These are phyloP conservation scores for Arthrobotrys sphaeroides DNA, from an alignment of 2,329 filamentous ascomycete genomes.

Conservation along the genomic window DNA sequence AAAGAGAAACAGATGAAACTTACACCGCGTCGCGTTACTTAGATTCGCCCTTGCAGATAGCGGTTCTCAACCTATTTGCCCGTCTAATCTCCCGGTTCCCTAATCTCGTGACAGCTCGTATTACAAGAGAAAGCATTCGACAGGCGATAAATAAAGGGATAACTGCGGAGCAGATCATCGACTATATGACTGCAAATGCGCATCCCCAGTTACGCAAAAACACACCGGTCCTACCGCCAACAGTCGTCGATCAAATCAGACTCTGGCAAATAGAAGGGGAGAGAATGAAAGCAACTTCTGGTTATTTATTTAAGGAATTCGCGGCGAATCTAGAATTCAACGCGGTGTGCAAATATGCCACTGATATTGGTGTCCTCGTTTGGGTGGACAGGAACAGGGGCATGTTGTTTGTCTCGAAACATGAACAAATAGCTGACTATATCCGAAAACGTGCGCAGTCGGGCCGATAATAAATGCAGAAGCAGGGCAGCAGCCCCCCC, in stretches of 20 bases:
- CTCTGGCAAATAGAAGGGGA: slow-evolving; percentile 98
- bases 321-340: slow-evolving; percentile 75
- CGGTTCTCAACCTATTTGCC: slow-evolving; percentile 88
- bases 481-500: too few species aligned
- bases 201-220: slow-evolving; percentile 85
- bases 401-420: slow-evolving; percentile 90
- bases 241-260: slow-evolving; percentile 95
- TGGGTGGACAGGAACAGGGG: slow-evolving; percentile 83
- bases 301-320: slow-evolving; percentile 92
- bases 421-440: slow-evolving; percentile 84
- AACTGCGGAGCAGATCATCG: slow-evolving; percentile 92
- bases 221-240: slow-evolving; percentile 82
- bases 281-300: slow-evolving; percentile 82
- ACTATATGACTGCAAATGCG: slow-evolving; percentile 88
- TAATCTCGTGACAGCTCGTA: slow-evolving; percentile 89
- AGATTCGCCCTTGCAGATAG: slow-evolving; percentile 88
- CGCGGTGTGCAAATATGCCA: slow-evolving; percentile 78
- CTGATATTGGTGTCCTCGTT: slow-evolving; percentile 86
- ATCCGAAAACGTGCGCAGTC: slow-evolving; percentile 47
- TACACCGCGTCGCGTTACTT: not conserved
- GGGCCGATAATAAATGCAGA: not conserved
- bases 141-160: slow-evolving; percentile 89
- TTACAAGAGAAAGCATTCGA: slow-evolving; percentile 88
- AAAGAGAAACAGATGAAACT: too few species aligned
- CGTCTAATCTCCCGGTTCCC: slow-evolving; percentile 89